Percentiles rank a stretch among this genome's conserved stretches.
Conservation (phyloP, 2,329 filamentous ascomycete species). For the Lasiodiplodia sp. region DNA sequence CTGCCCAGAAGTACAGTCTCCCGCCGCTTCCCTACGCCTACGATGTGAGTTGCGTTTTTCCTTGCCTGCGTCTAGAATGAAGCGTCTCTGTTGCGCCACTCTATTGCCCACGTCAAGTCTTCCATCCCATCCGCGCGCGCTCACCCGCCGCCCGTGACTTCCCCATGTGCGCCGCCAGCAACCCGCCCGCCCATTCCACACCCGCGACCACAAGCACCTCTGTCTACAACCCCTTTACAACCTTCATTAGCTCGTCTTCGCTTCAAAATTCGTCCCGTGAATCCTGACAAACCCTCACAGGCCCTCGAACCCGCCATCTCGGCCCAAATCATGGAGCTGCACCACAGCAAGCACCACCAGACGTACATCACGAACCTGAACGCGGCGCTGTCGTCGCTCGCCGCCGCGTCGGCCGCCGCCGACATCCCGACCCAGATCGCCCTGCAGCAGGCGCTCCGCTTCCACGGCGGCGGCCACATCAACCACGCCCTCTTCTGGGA, state of each 20-base stretch:
- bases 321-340: constrained; percentile 80
- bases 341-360: constrained; percentile 81
- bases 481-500: constrained; percentile 96
- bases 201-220: too few species aligned
- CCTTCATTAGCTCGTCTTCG: too few species aligned
- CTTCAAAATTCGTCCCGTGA: too few species aligned
- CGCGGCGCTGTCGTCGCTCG: constrained; percentile 67
- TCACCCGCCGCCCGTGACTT: background rate
- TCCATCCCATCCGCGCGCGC: background rate
- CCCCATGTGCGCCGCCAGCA: background rate
- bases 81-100: background rate
- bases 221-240: too few species aligned
- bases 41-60: constrained; percentile 61
- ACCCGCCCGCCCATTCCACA: background rate
- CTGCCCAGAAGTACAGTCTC: constrained; percentile 62
- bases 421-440: constrained; percentile 71
- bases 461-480: constrained; percentile 91
- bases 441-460: constrained; percentile 77
- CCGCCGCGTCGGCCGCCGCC: constrained; percentile 61
- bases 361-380: constrained; percentile 81
- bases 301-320: constrained; percentile 78
- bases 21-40: constrained; percentile 73
- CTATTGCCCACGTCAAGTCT: background rate
- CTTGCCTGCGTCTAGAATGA: background rate
- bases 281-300: constrained; percentile 45